phyloP scores from a whole-genome alignment of 2,329 filamentous ascomycete species.

The Aspergillus brunneoviolaceus region DNA sequence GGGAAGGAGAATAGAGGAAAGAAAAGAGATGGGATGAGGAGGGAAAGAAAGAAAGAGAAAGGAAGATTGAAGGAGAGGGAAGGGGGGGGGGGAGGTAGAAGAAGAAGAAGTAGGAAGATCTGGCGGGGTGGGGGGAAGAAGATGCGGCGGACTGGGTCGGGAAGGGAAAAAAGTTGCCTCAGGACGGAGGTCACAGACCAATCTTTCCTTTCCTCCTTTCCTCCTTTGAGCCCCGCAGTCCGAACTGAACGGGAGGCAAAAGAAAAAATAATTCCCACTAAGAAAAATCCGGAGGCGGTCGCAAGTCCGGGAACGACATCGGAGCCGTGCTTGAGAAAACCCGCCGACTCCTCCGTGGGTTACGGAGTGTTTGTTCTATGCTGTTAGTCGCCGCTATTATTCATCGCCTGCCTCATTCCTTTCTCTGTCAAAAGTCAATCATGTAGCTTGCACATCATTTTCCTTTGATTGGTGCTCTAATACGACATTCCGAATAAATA shows the following conservation, averaged over 20 bases:
- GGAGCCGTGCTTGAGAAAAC: slow-evolving; percentile 8
- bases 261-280: background rate
- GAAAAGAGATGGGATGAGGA: slow-evolving; percentile 10
- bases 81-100: slow-evolving; percentile 3
- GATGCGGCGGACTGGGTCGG: slow-evolving; percentile 6
- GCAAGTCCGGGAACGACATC: slow-evolving; percentile 13
- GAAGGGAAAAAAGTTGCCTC: slow-evolving; percentile 15
- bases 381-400: background rate
- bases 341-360: slow-evolving; percentile 4
- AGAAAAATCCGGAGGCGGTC: too few species aligned
- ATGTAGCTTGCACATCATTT: background rate
- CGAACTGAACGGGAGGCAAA: background rate
- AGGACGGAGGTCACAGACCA: slow-evolving; percentile 2
- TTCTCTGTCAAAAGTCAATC: background rate
- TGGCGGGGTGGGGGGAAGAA: slow-evolving; percentile 11
- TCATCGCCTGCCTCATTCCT: background rate
- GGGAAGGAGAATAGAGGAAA: slow-evolving; percentile 12
- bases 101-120: background rate
- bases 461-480: background rate
- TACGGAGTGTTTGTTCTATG: too few species aligned
- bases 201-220: background rate
- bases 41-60: slow-evolving; percentile 5
- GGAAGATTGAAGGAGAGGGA: background rate
- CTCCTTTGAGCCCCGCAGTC: background rate
- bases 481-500: background rate